Evolutionary conservation across 305 asterid genomes (phyloP), one percentile per base, ranked within the genome.

Genomic region (Plantago coronopus): DNA sequence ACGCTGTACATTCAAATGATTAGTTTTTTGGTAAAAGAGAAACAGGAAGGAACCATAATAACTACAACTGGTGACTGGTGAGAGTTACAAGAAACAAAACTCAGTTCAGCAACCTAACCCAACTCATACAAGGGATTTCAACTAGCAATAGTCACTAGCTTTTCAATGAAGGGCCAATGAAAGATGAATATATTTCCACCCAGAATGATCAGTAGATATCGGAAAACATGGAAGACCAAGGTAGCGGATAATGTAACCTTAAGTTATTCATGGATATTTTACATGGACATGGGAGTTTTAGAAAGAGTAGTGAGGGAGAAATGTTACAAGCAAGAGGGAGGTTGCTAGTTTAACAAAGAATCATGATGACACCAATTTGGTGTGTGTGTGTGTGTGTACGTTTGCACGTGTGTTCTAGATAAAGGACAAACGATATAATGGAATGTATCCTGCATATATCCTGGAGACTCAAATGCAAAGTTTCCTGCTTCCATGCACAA

Each of bases 1-100:
- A 54, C 99, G 99, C 99, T 93, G 76, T 58, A 64, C 25, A 72
- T 64, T 42, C 74, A 63, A 38, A 66, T 62, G 31, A 67, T 63
- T 17, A 44, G 57, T 48, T 25, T 20, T 55, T 43, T 43, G 19
- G 21, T 7, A 45, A 42, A 37, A 59, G 21, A 9, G 21, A n/a
- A 38, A n/a, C n/a, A 37, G 44, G 47, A 23, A 17, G 42, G 42
- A 43, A 43, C n/a, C 16, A 17, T 13, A 48, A 68, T 22, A 29
- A 57, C 61, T 62, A 63, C 48, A 34, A 37, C 50, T 45, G 40
- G 40, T 56, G 23, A 37, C 50, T 45, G 40, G 40, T 56, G 23
- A 64, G 43, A 50, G 29, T 56, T 48, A 25, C 17, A 21, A 54
- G 18, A 27, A 34, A 29, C 22, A 37, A 37, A 50, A 40, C 1